Conservation (phyloP, 176 grass and related monocot genomes). For the Musa troglodytarum region DNA sequence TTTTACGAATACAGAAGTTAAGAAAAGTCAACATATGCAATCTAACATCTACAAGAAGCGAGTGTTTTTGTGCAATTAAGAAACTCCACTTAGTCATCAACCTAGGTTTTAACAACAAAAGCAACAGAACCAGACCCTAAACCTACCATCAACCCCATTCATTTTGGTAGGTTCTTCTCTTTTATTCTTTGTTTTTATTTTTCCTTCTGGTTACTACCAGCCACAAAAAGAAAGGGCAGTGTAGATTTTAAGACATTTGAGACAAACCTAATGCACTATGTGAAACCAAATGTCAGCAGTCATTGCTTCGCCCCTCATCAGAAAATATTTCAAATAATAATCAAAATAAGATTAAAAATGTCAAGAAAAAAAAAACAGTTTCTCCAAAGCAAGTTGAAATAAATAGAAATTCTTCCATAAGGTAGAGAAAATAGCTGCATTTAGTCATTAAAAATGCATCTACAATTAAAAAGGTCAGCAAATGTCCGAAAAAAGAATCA, state of each 20-base stretch:
- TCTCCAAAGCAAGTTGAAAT: no score
- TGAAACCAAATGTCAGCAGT: background rate
- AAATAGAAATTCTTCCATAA: no score
- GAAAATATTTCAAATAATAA: background rate
- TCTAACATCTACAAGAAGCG: background rate
- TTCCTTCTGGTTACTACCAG: background rate
- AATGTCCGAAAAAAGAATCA: no score
- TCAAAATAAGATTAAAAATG: background rate
- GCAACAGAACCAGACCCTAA: background rate
- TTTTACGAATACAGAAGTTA: background rate
- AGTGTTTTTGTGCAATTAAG: background rate
- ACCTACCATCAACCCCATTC: no score
- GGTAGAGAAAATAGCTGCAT: no score
- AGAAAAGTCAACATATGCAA: background rate
- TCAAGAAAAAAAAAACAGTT: no score
- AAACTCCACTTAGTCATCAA: background rate
- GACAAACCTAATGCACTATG: background rate
- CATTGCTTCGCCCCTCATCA: background rate
- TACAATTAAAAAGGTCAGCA: no score
- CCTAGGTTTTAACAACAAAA: background rate
- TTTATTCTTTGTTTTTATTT: background rate
- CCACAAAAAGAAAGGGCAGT: background rate
- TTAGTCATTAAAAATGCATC: no score
- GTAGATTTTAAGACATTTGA: background rate
- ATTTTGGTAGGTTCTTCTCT: background rate